Percentiles rank a stretch among this genome's conserved stretches.
Conservation (phyloP, 169 alveolate genomes). For the Fabrea salina region DNA sequence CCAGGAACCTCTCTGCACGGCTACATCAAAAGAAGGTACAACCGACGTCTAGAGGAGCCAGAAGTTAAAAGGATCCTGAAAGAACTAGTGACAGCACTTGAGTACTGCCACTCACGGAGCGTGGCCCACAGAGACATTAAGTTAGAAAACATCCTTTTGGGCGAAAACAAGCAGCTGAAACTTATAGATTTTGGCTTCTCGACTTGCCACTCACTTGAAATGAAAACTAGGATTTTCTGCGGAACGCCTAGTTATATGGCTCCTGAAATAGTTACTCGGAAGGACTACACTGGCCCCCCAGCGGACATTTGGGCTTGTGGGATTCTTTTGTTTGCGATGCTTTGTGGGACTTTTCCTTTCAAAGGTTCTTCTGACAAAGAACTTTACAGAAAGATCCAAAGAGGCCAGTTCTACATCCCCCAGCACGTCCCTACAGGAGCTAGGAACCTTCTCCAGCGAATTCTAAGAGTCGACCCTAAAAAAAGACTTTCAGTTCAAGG, state of each 20-base stretch:
- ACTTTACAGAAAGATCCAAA: conserved; percentile 49
- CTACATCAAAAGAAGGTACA: conserved; percentile 58
- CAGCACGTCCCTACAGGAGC: conserved; percentile 26
- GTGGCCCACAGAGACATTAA: conserved; percentile 86
- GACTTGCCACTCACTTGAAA: conserved; percentile 60
- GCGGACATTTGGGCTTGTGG: conserved; percentile 83
- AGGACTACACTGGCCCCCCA: conserved; percentile 69
- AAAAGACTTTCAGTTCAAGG: not conserved
- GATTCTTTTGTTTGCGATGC: conserved; percentile 58
- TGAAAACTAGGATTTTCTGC: conserved; percentile 75
- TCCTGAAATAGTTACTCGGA: conserved; percentile 80
- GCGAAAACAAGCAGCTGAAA: conserved; percentile 65
- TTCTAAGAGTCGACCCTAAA: conserved; percentile 25
- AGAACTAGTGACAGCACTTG: conserved; percentile 60
- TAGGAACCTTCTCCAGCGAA: conserved; percentile 8
- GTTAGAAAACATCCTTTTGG: conserved; percentile 77
- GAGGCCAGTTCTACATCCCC: conserved; percentile 42
- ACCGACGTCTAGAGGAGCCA: conserved; percentile 69
- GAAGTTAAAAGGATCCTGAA: conserved; percentile 63
- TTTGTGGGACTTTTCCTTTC: conserved; percentile 71
- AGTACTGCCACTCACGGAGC: conserved; percentile 69
- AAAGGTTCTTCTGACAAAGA: conserved; percentile 59
- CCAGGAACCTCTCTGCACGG: conserved; percentile 78
- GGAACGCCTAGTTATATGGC: conserved; percentile 89
- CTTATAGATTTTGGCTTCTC: conserved; percentile 87